Conservation (phyloP, 2,329 filamentous ascomycete species). For the Aspergillus cejpii region DNA sequence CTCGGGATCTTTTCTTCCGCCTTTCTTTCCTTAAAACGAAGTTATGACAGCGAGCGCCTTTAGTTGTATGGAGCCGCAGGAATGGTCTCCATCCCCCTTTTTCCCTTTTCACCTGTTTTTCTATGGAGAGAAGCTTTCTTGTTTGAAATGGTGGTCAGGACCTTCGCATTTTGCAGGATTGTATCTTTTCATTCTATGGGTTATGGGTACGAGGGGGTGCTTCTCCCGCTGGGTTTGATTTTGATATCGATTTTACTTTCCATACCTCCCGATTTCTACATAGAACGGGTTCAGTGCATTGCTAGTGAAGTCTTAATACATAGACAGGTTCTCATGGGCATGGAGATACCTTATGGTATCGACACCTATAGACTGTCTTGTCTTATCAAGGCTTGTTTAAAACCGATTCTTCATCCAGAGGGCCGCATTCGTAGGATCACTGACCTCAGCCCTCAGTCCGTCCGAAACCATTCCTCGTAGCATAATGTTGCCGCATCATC, state of each 20-base stretch:
- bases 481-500: too few relatives aligned
- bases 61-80: conserved; percentile 21
- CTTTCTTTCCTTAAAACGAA: conserved; percentile 17
- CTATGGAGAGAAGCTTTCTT: neutral
- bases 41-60: conserved; percentile 31
- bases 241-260: conserved; percentile 4
- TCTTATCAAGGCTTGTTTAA: too few relatives aligned
- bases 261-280: conserved; percentile 1
- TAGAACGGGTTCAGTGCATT: conserved; percentile 11
- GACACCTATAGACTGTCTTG: neutral
- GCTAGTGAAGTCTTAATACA: conserved; percentile 12
- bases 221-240: neutral
- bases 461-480: too few relatives aligned
- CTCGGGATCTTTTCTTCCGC: neutral
- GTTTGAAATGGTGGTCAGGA: neutral
- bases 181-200: neutral
- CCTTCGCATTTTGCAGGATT: neutral
- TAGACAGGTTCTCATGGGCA: conserved; percentile 15
- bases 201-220: neutral
- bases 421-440: too few relatives aligned
- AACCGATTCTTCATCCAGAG: too few relatives aligned
- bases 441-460: too few relatives aligned
- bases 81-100: conserved; percentile 1
- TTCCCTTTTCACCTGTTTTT: neutral
- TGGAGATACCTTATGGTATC: conserved; percentile 8